Base-by-base conservation (phyloP, 345 rosid genomes). In the Kandelia obovata region DNA sequence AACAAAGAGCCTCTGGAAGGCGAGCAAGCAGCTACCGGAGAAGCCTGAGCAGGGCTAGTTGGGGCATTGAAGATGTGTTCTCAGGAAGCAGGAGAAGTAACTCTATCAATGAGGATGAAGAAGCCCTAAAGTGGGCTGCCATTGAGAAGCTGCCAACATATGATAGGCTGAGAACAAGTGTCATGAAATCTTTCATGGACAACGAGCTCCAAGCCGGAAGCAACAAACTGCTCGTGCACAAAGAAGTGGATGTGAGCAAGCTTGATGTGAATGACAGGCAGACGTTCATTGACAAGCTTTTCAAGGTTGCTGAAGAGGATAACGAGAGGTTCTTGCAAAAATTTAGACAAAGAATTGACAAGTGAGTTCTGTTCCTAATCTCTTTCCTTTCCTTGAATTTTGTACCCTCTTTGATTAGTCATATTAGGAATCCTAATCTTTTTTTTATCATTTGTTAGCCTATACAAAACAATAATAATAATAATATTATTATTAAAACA, bases 241-340 rank as follows among this genome's bases (percentile, higher is more conserved):
- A 8, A 28, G 25, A 52, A 49, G 71, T 73, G n/a, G 66, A 80
- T 43, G 70, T 80, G 6, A 31, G 75, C 11, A 61, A 71, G 67
- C 78, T 51, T 26, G 26, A 21, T 1, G 27, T 83, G 25, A 79
- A 78, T 3, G 97, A 88, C 0, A 77, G 85, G 2, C 89, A 91
- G 68, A 79, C 75, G 62, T 91, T 94, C 79, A 87, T 94, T 17
- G 92, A 94, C 61, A 83, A 37, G 72, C 63, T 91, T 11, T 89
- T 94, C 53, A 87, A 79, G 80, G 92, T 87, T 62, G 93, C 96
- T 0, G 97, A 94, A 68, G 91, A 88, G 77, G 98, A 94, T 74
- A 94, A 91, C 52, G 96, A 9, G 23, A n/a, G 13, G 4, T 6
- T 53, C 27, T 55, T 7, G 16, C 0, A n/a, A n/a, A n/a, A 6